phyloP scores from a whole-genome alignment of 139 green algal genomes.

The Micractinium sp. region DNA sequence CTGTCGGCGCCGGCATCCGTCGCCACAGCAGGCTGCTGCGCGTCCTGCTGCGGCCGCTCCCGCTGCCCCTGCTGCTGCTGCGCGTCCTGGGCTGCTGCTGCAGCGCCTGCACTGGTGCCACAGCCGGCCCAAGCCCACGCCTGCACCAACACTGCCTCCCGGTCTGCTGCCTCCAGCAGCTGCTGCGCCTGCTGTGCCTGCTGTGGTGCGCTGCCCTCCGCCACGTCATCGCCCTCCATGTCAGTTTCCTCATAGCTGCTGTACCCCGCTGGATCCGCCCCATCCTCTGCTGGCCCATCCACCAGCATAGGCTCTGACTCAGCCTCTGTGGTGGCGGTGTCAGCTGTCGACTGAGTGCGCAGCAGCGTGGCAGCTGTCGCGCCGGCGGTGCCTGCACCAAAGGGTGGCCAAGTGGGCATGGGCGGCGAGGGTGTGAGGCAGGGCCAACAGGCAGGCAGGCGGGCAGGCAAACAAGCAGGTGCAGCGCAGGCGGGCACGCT shows the following conservation, averaged over 20 bases:
- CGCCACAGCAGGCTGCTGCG: neutral
- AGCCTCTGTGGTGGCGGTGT: conserved; percentile 31
- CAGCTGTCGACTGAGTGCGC: conserved; percentile 15
- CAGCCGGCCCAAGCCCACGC: neutral
- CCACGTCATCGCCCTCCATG: conserved; percentile 31
- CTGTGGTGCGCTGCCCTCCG: neutral
- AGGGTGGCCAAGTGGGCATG: neutral
- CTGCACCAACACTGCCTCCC: conserved; percentile 28
- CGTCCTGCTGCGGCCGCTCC: neutral
- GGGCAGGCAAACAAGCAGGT: no score
- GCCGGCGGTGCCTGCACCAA: neutral
- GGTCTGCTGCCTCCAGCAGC: neutral
- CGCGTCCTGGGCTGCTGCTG: conserved; percentile 3
- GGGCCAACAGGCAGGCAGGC: neutral
- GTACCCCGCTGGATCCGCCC: conserved; percentile 37
- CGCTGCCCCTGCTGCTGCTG: neutral
- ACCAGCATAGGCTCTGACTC: neutral
- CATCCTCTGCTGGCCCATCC: conserved; percentile 8
- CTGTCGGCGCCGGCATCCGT: neutral
- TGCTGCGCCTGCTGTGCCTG: neutral
- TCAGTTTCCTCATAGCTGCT: conserved; percentile 56
- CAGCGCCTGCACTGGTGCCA: neutral
- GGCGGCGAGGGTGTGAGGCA: neutral
- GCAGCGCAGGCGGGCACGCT: no score
- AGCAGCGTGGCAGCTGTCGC: neutral